Evolutionary conservation across 2,329 filamentous ascomycete species (phyloP).

Genomic region (Trichoderma lentiforme): DNA sequence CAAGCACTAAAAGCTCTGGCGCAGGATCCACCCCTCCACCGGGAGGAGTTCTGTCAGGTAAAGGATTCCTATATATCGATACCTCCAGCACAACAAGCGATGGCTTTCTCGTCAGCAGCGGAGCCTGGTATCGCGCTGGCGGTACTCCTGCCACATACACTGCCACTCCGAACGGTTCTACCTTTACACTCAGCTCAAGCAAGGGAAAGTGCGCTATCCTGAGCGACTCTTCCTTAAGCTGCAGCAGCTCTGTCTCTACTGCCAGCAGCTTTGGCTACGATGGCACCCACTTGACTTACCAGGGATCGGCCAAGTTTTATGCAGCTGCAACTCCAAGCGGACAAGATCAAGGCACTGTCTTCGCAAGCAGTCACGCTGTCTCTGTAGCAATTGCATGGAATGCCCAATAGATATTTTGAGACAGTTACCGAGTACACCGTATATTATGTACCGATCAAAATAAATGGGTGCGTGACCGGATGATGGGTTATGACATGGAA

Average conservation of each 20-base stretch:
- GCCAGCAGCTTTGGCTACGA: neutral
- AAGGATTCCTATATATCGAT: slow-evolving; percentile 1
- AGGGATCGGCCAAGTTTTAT: neutral
- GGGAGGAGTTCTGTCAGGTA: neutral
- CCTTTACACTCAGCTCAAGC: slow-evolving; percentile 1
- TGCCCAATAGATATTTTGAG: neutral
- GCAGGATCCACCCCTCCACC: neutral
- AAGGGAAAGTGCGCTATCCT: slow-evolving; percentile 7
- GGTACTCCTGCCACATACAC: slow-evolving; percentile 5
- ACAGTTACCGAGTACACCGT: neutral
- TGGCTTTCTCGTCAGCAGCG: neutral
- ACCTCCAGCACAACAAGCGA: neutral
- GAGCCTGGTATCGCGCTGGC: slow-evolving; percentile 7
- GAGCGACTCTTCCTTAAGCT: slow-evolving; percentile 5
- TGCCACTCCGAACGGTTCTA: neutral
- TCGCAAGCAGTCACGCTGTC: neutral
- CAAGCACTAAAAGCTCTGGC: neutral
- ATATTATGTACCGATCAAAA: neutral
- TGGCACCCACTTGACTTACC: neutral
- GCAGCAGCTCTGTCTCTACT: neutral
- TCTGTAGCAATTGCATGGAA: neutral
- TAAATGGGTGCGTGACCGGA: neutral
- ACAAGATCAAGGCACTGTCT: neutral
- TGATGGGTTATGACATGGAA: neutral
- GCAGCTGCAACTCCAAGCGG: neutral